Evolutionary conservation across 2,329 filamentous ascomycete species (phyloP).

Genomic region (Cladosporium sp.): DNA sequence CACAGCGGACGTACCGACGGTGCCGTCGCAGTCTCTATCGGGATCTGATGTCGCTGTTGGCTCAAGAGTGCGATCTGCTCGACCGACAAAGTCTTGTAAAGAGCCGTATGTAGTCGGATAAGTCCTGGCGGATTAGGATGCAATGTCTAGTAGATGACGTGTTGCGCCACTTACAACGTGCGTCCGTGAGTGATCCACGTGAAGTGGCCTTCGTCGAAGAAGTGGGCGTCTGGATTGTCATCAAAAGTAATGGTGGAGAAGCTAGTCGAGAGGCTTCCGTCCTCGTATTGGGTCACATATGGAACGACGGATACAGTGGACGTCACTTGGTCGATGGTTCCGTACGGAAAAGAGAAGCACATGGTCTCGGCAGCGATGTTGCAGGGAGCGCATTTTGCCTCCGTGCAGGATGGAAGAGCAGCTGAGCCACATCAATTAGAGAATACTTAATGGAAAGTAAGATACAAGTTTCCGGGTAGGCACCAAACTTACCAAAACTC

Average conservation of each 20-base stretch:
- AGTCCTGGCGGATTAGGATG: background rate
- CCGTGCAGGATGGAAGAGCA: background rate
- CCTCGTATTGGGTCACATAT: background rate
- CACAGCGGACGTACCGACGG: background rate
- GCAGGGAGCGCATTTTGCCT: conserved; percentile 2
- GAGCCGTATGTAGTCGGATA: background rate
- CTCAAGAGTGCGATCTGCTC: background rate
- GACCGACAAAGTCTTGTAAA: background rate
- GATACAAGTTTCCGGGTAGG: too few species aligned
- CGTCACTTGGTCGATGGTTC: background rate
- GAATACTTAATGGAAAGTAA: too few species aligned
- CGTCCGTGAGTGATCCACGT: background rate
- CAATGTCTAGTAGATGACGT: too few species aligned
- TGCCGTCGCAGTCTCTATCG: background rate
- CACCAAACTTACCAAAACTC: too few species aligned
- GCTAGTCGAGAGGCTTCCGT: background rate
- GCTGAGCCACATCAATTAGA: background rate
- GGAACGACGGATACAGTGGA: conserved; percentile 2
- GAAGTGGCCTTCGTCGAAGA: background rate
- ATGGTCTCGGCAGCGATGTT: conserved; percentile 1
- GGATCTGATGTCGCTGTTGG: background rate
- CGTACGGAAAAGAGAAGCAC: conserved; percentile 2
- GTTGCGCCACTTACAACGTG: background rate
- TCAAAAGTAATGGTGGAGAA: background rate
- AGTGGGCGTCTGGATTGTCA: background rate